phyloP scores from a whole-genome alignment of 148 eudicot genomes.

The Amaranthus hypochondriacus region DNA sequence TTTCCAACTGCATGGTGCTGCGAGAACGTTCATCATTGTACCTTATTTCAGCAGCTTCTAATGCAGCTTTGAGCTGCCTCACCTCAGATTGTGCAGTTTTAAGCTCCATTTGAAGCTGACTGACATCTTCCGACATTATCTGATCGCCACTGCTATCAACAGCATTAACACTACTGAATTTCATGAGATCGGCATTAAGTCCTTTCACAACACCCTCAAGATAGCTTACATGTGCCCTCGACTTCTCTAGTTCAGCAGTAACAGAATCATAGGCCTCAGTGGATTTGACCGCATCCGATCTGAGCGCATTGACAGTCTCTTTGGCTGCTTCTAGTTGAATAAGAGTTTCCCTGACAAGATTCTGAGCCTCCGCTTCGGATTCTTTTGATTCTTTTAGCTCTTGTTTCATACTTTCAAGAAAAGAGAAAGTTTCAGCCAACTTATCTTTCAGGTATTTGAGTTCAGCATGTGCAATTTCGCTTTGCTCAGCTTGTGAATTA shows the following conservation, averaged over 20 bases:
- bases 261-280: slow-evolving; percentile 38
- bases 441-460: slow-evolving; percentile 48
- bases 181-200: slow-evolving; percentile 32
- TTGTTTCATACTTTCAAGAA: slow-evolving; percentile 55
- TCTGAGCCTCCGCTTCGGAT: slow-evolving; percentile 64
- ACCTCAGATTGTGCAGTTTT: slow-evolving; percentile 43
- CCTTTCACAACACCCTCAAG: slow-evolving; percentile 56
- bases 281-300: slow-evolving; percentile 37
- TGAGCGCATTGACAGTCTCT: slow-evolving; percentile 50
- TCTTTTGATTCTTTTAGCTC: slow-evolving; percentile 49
- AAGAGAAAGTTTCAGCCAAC: slow-evolving; percentile 41
- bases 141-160: slow-evolving; percentile 11
- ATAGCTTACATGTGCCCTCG: slow-evolving; percentile 43
- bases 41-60: slow-evolving; percentile 58
- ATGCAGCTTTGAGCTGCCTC: slow-evolving; percentile 37
- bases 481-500: slow-evolving; percentile 30
- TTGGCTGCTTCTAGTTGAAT: slow-evolving; percentile 71
- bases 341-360: slow-evolving; percentile 47
- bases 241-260: slow-evolving; percentile 49
- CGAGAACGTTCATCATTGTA: slow-evolving; percentile 48
- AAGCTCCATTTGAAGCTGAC: slow-evolving; percentile 41
- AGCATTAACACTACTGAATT: slow-evolving; percentile 8
- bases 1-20: slow-evolving; percentile 33
- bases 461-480: slow-evolving; percentile 39
- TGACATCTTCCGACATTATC: slow-evolving; percentile 23